phyloP scores from a whole-genome alignment of 371 early-diverging fungal genomes.

The Mortierella sp. region DNA sequence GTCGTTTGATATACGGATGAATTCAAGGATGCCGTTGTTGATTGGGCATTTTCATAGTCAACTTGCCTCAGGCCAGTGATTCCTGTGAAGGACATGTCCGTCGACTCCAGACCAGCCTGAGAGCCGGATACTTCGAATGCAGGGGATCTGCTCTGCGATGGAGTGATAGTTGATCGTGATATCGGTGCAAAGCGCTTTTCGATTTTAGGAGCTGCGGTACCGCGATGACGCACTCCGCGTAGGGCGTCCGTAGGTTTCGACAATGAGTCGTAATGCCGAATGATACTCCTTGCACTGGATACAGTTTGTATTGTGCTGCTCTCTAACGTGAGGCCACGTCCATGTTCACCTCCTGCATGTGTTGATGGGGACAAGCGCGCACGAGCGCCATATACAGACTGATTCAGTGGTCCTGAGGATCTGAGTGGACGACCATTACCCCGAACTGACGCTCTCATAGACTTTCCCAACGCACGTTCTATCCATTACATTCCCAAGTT shows the following conservation, averaged over 20 bases:
- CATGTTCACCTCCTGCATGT: neutral
- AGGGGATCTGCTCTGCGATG: no score
- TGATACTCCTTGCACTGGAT: conserved; percentile 23
- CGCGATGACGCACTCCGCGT: conserved; percentile 26
- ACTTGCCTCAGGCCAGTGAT: no score
- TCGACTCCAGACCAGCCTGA: no score
- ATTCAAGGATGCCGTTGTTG: neutral
- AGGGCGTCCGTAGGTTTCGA: conserved; percentile 12
- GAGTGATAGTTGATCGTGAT: neutral
- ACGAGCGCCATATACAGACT: conserved; percentile 2
- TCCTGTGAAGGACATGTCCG: no score
- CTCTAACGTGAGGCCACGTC: neutral
- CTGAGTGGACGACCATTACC: neutral
- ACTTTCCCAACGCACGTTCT: conserved; percentile 42
- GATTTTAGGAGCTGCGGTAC: conserved; percentile 6
- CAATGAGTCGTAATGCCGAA: conserved; percentile 34
- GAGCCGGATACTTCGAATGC: no score
- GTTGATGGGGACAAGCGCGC: conserved; percentile 7
- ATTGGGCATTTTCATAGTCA: no score
- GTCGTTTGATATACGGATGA: neutral
- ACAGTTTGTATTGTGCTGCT: neutral
- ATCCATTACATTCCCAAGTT: neutral
- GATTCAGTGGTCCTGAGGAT: neutral
- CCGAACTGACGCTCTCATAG: conserved; percentile 26
- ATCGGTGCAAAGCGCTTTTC: conserved; percentile 10